A percentile compares a stretch with the other conserved stretches of the same genome.
Evolutionary conservation across 1,284 basidiomycete genomes (phyloP).

Genomic region (Termitomyces sp.): DNA sequence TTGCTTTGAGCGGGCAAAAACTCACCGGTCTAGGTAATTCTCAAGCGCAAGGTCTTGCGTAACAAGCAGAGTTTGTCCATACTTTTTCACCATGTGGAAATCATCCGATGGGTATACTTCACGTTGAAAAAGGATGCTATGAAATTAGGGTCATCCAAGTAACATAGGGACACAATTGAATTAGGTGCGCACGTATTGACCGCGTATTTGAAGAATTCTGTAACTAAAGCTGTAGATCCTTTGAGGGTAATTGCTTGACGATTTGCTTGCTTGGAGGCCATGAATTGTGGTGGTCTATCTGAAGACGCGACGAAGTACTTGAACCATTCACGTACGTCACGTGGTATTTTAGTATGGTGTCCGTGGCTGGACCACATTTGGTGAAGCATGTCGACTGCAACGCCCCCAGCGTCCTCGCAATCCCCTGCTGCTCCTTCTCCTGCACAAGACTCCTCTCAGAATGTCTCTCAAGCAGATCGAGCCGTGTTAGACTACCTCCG

Average conservation of each 20-base stretch:
- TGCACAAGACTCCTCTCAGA: conserved; percentile 33
- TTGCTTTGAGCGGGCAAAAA: conserved; percentile 7
- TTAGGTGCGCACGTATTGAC: conserved; percentile 78
- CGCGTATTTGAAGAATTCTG: conserved; percentile 98
- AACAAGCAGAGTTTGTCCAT: conserved; percentile 92
- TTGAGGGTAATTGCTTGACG: conserved; percentile 88
- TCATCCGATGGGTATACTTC: conserved; percentile 98
- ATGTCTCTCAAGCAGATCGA: conserved; percentile 44
- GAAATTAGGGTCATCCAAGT: conserved; percentile 5
- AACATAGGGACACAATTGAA: neutral
- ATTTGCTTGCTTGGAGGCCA: conserved; percentile 59
- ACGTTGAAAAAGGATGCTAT: conserved; percentile 92
- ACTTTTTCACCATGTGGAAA: conserved; percentile 99
- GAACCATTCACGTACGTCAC: conserved; percentile 14
- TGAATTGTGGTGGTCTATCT: conserved; percentile 15
- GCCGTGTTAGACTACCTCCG: conserved; percentile 83
- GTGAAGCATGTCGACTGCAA: conserved; percentile 32
- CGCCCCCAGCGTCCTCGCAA: conserved; percentile 38
- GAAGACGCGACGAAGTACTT: conserved; percentile 2
- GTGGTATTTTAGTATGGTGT: conserved; percentile 10
- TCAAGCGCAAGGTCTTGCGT: conserved; percentile 91
- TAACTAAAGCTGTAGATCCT: conserved; percentile 92
- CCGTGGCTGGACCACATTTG: neutral
- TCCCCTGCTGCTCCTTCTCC: conserved; percentile 40
- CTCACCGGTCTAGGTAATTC: conserved; percentile 81